Evolutionary conservation across 441 rosid species (phyloP).

Genomic region (Euphorbia corollata): DNA sequence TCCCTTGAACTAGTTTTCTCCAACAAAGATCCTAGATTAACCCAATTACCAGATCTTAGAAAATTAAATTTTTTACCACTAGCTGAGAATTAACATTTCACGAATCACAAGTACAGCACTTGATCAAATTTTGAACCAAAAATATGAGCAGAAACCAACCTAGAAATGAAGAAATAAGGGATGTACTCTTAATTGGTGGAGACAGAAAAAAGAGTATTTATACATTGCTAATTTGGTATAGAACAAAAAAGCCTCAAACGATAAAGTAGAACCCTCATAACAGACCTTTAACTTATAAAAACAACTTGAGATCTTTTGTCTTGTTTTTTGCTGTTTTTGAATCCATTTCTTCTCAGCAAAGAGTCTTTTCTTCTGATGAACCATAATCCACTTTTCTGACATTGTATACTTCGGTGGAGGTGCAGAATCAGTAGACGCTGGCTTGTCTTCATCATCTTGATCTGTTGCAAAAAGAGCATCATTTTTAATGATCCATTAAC

Average conservation of each 20-base stretch:
- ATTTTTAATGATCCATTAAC: slow-evolving; percentile 25
- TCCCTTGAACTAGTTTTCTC: background rate
- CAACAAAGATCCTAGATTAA: background rate
- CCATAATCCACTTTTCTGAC: slow-evolving; percentile 82
- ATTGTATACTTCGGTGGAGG: slow-evolving; percentile 65
- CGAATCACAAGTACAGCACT: background rate
- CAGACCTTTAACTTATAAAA: slow-evolving; percentile 70
- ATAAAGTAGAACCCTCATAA: slow-evolving; percentile 14
- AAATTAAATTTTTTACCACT: background rate
- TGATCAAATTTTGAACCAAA: background rate
- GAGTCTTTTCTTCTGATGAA: slow-evolving; percentile 54
- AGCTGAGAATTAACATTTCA: background rate
- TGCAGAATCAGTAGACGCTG: slow-evolving; percentile 32
- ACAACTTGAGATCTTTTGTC: slow-evolving; percentile 47
- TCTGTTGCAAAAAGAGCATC: slow-evolving; percentile 32
- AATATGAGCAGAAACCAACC: background rate
- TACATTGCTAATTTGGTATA: background rate
- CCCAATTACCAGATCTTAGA: background rate
- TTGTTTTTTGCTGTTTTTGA: slow-evolving; percentile 58
- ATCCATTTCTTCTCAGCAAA: slow-evolving; percentile 51
- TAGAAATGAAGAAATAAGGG: background rate
- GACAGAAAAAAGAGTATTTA: slow-evolving; percentile 6
- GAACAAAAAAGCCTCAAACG: slow-evolving; percentile 11
- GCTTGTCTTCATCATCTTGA: slow-evolving; percentile 51
- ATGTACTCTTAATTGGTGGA: background rate